Evolutionary conservation across 768 basidiomycete genomes (phyloP), one percentile per base, ranked within the genome.

Genomic region (Psilocybe cyanescens): DNA sequence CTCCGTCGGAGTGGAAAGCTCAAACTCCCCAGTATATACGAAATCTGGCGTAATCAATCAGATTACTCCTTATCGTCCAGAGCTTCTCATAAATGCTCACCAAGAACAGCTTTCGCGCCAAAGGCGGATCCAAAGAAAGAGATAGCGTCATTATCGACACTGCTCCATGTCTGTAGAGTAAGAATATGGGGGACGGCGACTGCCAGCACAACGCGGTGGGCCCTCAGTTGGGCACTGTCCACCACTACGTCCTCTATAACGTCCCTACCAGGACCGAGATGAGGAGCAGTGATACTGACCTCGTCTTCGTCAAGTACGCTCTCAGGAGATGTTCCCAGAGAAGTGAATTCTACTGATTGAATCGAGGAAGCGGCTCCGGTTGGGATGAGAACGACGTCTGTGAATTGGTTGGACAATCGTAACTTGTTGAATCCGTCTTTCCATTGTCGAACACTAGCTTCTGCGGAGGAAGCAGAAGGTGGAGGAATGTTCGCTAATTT

Each of bases 371-470:
- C 41, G 4, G 29, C 37, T 24, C 35, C 54, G 35, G 55, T 58
- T 5, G 61, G 67, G 28, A 69, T 58, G 45, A 82, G 74, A 11
- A 61, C 55, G 28, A 79, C 70, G 62, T 81, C 80, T 0, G 74
- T 75, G n/a, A 79, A 65, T 37, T 67, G 56, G 12, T 71, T 65
- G 6, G 63, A 58, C 37, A 58, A 56, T 16, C 81, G 70, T 73
- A 81, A 74, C 33, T 68, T 59, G 17, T 74, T 63, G 61, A 80
- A 79, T 4, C 55, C 50, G 1, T 50, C 62, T 47, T 72, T 71
- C 14, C 72, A 56, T 12, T 50, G 54, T n/a, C 14, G 31, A 37
- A 17, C 17, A 24, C 30, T n/a, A 7, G 31, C 16, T 7, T 17
- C 24, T 3, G n/a, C 4, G 2, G 46, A 49, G 14, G 62, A 35